Evolutionary conservation across 2,329 filamentous ascomycete genomes (phyloP).

Genomic region (Pseudophaeomoniella oleicola): DNA sequence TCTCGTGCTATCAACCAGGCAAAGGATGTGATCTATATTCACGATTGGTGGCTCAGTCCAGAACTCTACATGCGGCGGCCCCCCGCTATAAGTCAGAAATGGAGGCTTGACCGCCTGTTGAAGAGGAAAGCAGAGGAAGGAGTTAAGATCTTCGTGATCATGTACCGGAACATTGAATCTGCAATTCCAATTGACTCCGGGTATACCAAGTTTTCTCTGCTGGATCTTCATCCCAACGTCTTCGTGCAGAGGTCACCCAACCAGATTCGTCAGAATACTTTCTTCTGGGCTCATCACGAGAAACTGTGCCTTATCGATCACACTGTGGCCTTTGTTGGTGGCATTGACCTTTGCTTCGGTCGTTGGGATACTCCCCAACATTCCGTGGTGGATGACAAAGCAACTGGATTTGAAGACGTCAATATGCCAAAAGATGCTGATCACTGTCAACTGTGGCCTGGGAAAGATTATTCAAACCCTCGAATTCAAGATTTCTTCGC

Average conservation of each 20-base stretch:
- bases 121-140: conserved; percentile 87
- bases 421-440: conserved; percentile 74
- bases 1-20: conserved; percentile 94
- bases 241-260: conserved; percentile 94
- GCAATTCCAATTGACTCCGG: conserved; percentile 96
- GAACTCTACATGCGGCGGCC: conserved; percentile 91
- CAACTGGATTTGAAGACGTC: conserved; percentile 77
- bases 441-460: conserved; percentile 90
- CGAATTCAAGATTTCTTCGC: conserved; percentile 89
- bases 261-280: conserved; percentile 96
- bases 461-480: conserved; percentile 97
- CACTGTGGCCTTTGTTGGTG: conserved; percentile 86
- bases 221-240: conserved; percentile 90
- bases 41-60: conserved; percentile 97
- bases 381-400: conserved; percentile 77
- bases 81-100: conserved; percentile 92
- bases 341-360: conserved; percentile 92
- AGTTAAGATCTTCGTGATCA: conserved; percentile 93
- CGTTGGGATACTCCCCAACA: conserved; percentile 96
- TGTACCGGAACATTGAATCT: conserved; percentile 95
- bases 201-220: conserved; percentile 90
- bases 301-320: conserved; percentile 97
- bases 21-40: conserved; percentile 94
- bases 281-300: conserved; percentile 98
- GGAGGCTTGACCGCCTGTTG: conserved; percentile 85